Conservation (phyloP, 345 rosid species). For the Eucalyptus globulus region DNA sequence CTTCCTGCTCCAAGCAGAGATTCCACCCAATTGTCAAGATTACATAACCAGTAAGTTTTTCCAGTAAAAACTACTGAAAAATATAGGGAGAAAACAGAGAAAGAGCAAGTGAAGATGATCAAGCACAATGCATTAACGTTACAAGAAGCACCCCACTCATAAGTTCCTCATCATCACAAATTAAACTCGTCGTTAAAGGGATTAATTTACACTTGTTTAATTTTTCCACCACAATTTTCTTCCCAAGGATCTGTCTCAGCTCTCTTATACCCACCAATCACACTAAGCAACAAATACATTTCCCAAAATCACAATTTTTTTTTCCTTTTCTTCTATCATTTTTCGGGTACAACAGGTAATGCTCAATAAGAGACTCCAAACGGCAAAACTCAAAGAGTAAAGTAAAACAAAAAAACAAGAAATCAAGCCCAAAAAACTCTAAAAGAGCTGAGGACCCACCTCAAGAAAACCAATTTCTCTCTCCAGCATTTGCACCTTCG, state of each 20-base stretch:
- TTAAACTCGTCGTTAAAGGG: not conserved
- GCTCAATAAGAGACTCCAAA: not conserved
- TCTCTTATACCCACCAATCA: not conserved
- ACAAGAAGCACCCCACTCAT: not conserved
- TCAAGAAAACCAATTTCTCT: conserved; percentile 84
- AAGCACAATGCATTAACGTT: not conserved
- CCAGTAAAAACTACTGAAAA: not conserved
- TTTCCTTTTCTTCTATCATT: not conserved
- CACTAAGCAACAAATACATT: not conserved
- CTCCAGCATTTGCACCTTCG: conserved; percentile 86
- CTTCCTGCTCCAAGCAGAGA: conserved; percentile 37
- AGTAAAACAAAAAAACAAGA: not conserved
- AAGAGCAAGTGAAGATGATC: not conserved
- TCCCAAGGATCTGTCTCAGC: not conserved
- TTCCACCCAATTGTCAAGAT: not conserved
- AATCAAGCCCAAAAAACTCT: not conserved
- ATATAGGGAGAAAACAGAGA: not conserved
- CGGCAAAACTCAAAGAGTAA: not conserved
- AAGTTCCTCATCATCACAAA: not conserved
- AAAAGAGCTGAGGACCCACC: conserved; percentile 23
- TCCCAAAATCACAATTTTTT: not conserved
- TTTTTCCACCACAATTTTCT: not conserved
- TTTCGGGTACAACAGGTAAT: not conserved
- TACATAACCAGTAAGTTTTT: not conserved
- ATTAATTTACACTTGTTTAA: not conserved